phyloP scores from a whole-genome alignment of 352 stramenopile genomes.

The Pythium sp. region DNA sequence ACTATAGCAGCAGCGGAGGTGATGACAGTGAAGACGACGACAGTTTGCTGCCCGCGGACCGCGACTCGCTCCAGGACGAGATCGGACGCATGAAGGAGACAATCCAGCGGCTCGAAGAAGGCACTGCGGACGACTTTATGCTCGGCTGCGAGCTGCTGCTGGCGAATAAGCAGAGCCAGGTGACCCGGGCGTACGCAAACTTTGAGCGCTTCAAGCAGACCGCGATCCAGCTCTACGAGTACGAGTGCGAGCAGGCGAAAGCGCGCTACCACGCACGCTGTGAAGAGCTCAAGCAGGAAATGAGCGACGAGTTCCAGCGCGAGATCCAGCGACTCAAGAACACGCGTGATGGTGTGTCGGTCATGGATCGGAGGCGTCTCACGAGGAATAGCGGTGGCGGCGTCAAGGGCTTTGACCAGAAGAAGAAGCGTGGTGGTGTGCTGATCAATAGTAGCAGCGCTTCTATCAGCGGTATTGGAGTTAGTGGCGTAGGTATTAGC shows the following conservation, averaged over 20 bases:
- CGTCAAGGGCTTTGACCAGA: constrained; percentile 16
- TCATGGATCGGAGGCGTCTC: constrained; percentile 54
- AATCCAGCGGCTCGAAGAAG: constrained; percentile 27
- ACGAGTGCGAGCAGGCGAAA: constrained; percentile 37
- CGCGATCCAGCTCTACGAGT: constrained; percentile 32
- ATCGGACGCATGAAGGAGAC: constrained; percentile 22
- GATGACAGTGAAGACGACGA: constrained; percentile 16
- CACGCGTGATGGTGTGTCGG: constrained; percentile 58
- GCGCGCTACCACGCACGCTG: constrained; percentile 44
- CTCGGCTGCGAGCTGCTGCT: constrained; percentile 31
- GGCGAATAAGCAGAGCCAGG: constrained; percentile 17
- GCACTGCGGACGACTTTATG: constrained; percentile 35
- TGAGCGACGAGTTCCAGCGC: constrained; percentile 45
- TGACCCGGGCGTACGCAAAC: constrained; percentile 28
- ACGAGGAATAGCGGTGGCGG: constrained; percentile 22
- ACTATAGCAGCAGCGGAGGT: constrained; percentile 14
- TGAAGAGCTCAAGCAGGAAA: constrained; percentile 44
- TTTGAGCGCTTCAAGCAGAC: constrained; percentile 29
- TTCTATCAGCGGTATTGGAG: constrained; percentile 16
- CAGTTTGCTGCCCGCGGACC: constrained; percentile 22
- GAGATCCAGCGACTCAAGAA: constrained; percentile 54
- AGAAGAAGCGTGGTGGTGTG: constrained; percentile 11
- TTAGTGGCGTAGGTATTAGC: constrained; percentile 13
- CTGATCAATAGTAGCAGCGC: neutral
- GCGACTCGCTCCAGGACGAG: constrained; percentile 30